Evolutionary conservation across 345 rosid species (phyloP).

Genomic region (Turritis glabra): DNA sequence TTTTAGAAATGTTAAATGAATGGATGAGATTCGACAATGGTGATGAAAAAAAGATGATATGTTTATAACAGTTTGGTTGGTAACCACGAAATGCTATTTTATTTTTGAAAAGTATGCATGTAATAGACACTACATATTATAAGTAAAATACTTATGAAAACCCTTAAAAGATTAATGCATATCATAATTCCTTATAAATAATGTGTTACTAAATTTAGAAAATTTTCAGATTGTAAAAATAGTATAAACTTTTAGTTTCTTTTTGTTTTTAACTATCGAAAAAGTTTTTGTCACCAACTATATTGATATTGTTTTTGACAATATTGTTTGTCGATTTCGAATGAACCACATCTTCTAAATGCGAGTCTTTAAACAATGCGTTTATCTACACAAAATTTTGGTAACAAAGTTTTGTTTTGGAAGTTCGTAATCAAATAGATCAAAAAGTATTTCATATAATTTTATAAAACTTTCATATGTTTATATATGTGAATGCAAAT

Average conservation of each 20-base stretch:
- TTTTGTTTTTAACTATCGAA: neutral
- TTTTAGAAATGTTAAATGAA: neutral
- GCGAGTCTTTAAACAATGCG: neutral
- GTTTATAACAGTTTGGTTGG: neutral
- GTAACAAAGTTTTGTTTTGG: neutral
- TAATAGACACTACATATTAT: neutral
- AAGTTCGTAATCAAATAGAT: neutral
- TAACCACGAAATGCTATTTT: neutral
- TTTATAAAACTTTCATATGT: neutral
- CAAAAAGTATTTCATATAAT: neutral
- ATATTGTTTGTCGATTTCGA: neutral
- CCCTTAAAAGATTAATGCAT: neutral
- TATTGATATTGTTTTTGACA: no score
- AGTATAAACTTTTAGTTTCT: neutral
- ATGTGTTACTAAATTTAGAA: neutral
- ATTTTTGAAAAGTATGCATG: neutral
- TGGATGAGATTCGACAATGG: neutral
- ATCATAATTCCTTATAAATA: neutral
- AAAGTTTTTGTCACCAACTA: neutral
- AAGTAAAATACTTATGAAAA: neutral
- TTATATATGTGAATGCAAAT: conserved; percentile 19
- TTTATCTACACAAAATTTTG: neutral
- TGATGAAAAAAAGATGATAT: neutral
- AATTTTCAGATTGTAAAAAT: no score
- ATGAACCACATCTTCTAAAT: neutral